Percentiles rank a stretch among this genome's conserved stretches.
Evolutionary conservation across 1,284 basidiomycete species (phyloP).

Genomic region (Sporisorium graminicola): DNA sequence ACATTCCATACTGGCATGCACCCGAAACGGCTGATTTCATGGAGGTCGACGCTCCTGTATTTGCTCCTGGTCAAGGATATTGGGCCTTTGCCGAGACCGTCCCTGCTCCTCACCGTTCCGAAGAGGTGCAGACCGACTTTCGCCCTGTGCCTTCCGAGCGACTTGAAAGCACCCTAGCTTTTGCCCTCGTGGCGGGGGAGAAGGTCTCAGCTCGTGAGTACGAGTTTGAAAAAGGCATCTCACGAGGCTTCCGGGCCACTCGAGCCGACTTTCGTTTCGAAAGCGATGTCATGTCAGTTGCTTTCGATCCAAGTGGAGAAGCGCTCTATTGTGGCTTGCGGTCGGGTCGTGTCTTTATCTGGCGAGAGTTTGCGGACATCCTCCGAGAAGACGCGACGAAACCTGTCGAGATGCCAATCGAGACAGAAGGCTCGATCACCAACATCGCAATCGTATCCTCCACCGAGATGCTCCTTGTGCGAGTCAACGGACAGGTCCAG

Average conservation of each 20-base stretch:
- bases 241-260: no score
- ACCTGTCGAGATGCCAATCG: neutral
- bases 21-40: no score
- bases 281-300: slow-evolving; percentile 27
- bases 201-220: neutral
- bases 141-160: no score
- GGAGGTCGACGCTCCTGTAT: no score
- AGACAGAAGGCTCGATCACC: slow-evolving; percentile 24
- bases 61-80: neutral
- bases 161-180: neutral
- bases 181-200: neutral
- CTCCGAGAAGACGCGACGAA: neutral
- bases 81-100: slow-evolving; percentile 2
- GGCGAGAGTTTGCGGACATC: neutral
- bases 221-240: neutral
- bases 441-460: slow-evolving; percentile 11
- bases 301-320: slow-evolving; percentile 4
- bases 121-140: neutral
- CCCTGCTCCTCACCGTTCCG: neutral
- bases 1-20: no score
- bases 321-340: slow-evolving; percentile 22
- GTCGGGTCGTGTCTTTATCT: slow-evolving; percentile 15
- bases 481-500: slow-evolving; percentile 27
- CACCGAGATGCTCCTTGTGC: slow-evolving; percentile 18
- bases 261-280: neutral